phyloP scores from a whole-genome alignment of 768 basidiomycete genomes.

The Rickenella mellea region DNA sequence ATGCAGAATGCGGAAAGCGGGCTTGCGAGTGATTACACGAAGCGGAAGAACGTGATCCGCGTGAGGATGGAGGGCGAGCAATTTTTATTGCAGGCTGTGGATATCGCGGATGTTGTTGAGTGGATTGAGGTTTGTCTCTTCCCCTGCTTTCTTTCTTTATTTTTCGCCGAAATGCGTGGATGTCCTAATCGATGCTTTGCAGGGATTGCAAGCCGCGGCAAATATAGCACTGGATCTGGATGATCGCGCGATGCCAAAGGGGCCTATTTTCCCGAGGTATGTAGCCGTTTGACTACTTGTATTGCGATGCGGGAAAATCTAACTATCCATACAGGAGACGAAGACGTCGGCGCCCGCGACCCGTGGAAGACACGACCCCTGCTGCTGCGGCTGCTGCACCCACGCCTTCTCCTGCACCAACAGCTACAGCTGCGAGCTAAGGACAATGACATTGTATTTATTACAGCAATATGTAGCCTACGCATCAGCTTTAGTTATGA shows the following conservation, averaged over 20 bases:
- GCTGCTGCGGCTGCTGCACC: too few species aligned
- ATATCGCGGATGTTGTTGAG: slow-evolving; percentile 76
- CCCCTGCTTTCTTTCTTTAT: background rate
- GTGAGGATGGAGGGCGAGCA: slow-evolving; percentile 92
- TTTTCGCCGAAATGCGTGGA: slow-evolving; percentile 1
- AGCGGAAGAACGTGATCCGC: slow-evolving; percentile 89
- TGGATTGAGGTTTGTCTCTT: slow-evolving; percentile 79
- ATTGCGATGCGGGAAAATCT: background rate
- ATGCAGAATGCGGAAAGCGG: slow-evolving; percentile 91
- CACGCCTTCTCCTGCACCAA: background rate
- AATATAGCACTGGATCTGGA: slow-evolving; percentile 92
- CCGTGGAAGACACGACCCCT: slow-evolving; percentile 1
- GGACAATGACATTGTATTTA: too few species aligned
- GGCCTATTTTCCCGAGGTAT: slow-evolving; percentile 76
- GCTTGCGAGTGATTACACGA: slow-evolving; percentile 87
- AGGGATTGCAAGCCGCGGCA: slow-evolving; percentile 86
- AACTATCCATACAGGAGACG: background rate
- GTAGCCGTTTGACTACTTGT: slow-evolving; percentile 13
- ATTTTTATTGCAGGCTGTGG: slow-evolving; percentile 84
- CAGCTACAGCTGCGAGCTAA: too few species aligned
- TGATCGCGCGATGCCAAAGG: slow-evolving; percentile 84
- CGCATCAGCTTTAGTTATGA: too few species aligned
- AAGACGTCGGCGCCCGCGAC: slow-evolving; percentile 4
- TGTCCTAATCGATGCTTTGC: slow-evolving; percentile 5
- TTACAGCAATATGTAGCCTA: too few species aligned